A percentile compares a stretch with the other conserved stretches of the same genome.
These are phyloP conservation scores for Aquilaria agallochum DNA, from an alignment of 441 rosid species.

Conservation along the genomic window DNA sequence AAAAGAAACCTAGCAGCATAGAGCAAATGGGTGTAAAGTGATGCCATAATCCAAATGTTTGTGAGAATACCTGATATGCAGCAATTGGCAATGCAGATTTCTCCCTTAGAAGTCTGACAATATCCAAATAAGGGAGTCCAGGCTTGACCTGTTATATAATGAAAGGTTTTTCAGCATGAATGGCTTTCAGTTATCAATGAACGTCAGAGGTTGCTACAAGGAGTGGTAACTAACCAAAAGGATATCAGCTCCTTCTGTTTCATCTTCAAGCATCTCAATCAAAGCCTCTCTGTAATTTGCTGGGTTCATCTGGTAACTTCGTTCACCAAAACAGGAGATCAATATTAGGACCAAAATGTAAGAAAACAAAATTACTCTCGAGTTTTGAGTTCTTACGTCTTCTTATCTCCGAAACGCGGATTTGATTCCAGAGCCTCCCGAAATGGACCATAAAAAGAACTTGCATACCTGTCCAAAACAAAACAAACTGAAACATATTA, in stretches of 20 bases:
- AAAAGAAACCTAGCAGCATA: background rate
- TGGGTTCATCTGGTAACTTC: conserved; percentile 98
- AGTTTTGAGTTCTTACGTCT: conserved; percentile 50
- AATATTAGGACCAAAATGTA: conserved; percentile 2
- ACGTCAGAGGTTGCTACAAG: conserved; percentile 8
- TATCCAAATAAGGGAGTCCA: conserved; percentile 95
- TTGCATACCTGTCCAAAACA: conserved; percentile 66
- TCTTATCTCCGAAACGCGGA: conserved; percentile 96
- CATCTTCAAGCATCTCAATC: conserved; percentile 85
- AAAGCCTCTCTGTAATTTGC: conserved; percentile 93
- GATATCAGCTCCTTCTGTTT: conserved; percentile 97
- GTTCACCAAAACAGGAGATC: conserved; percentile 19
- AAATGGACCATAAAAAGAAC: conserved; percentile 96
- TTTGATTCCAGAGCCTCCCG: conserved; percentile 93
- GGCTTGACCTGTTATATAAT: conserved; percentile 76
- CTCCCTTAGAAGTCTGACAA: conserved; percentile 85
- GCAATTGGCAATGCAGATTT: conserved; percentile 85
- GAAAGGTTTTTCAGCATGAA: conserved; percentile 15
- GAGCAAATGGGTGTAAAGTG: background rate
- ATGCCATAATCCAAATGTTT: background rate
- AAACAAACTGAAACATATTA: conserved; percentile 5
- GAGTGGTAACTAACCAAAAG: conserved; percentile 56
- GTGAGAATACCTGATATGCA: conserved; percentile 74
- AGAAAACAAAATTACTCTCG: conserved; percentile 4
- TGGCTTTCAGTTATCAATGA: conserved; percentile 3